Base-by-base conservation (phyloP, 495 filamentous ascomycete genomes). In the Trichocladium uniseriatum region DNA sequence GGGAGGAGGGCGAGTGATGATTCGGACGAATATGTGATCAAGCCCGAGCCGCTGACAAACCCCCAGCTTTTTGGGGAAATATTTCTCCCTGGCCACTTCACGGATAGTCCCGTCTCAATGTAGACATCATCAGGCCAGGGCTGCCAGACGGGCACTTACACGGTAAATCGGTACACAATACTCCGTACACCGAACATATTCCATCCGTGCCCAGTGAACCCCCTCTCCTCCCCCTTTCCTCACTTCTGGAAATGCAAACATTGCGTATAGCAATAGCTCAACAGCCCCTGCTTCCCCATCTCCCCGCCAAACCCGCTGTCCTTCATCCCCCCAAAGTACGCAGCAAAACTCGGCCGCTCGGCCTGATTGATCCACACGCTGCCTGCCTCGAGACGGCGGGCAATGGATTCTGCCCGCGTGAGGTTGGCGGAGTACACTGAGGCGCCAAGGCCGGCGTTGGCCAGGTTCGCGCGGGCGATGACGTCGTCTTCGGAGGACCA, bases 231-330 rank as follows among this genome's bases (percentile, higher is more conserved):
- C n/a, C n/a, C n/a, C n/a, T n/a, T n/a, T n/a, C n/a, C 15, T 27
- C 41, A 57, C 53, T 69, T 73, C 6, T 60, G 51, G 39, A 67
- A 68, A 51, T 73, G 67, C 52, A 74, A 45, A 15, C 54, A 64
- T 64, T 81, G 73, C n/a, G 75, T 71, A 45, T 83, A 79, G 42
- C 68, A 71, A 56, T 79, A 85, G n/a, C 66, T 65, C 49, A 79
- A 62, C 52, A 84, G 54, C 2, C 82, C 82, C 45, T 73, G 70
- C 48, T 69, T 64, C 2, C 77, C 77, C 66, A 79, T 78, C 63
- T 84, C 83, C 15, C 75, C 75, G 3, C 82, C 82, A 48, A 83
- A 76, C 1, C 83, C 83, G 49, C 72, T 78, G 51, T 81, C 70
- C 70, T 86, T 84, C 59, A 79, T 74, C 14, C 82, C 83, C 14